These are phyloP conservation scores for Penicillium fimorum DNA, from an alignment of 495 filamentous ascomycete species.

Conservation along the genomic window DNA sequence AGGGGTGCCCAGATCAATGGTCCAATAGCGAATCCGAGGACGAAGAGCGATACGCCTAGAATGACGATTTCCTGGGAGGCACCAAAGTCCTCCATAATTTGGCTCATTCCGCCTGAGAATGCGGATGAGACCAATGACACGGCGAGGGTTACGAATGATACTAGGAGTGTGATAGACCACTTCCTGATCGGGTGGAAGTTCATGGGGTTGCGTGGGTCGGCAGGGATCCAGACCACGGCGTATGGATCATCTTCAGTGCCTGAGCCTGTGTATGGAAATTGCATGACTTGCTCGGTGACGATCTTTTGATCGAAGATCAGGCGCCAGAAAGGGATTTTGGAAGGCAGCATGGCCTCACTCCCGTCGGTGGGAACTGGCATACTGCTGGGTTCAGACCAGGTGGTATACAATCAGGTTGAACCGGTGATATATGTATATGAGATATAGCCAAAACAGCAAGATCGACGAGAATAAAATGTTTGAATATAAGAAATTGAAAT, in stretches of 20 bases:
- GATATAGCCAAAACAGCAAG: too few relatives aligned
- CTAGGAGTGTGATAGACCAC: constrained; percentile 65
- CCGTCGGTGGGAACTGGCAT: constrained; percentile 10
- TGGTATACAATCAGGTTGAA: not conserved
- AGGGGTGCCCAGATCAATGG: constrained; percentile 66
- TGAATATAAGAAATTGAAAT: too few relatives aligned
- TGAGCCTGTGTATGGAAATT: constrained; percentile 61
- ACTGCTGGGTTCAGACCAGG: not conserved
- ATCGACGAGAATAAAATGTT: too few relatives aligned
- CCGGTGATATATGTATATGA: not conserved
- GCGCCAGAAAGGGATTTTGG: constrained; percentile 44
- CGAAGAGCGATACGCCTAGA: constrained; percentile 71
- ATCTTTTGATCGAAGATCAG: constrained; percentile 53
- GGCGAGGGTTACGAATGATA: constrained; percentile 66
- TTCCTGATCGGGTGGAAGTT: constrained; percentile 60
- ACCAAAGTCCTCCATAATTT: constrained; percentile 58
- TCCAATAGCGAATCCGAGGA: constrained; percentile 66
- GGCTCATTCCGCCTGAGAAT: constrained; percentile 65
- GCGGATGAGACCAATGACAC: constrained; percentile 77
- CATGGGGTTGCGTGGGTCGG: constrained; percentile 73
- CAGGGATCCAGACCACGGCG: constrained; percentile 67
- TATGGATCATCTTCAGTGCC: constrained; percentile 76
- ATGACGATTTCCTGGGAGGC: constrained; percentile 59
- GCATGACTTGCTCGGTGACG: constrained; percentile 55
- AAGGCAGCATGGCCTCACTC: constrained; percentile 24